Evolutionary conservation across 495 filamentous ascomycete genomes (phyloP), one percentile per base, ranked within the genome.

Genomic region (Trichoderma reesei): DNA sequence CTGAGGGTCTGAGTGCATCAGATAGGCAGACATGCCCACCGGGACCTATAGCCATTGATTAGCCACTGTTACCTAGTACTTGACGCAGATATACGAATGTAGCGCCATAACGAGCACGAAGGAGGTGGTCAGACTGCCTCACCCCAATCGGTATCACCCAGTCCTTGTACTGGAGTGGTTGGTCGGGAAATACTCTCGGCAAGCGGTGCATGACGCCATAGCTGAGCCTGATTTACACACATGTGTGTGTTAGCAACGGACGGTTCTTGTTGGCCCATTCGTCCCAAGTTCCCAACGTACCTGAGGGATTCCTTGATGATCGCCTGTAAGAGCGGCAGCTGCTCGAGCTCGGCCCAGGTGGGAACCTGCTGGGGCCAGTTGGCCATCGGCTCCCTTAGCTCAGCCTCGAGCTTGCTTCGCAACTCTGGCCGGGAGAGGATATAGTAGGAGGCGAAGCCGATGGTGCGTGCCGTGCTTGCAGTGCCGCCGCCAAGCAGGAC

Each of bases 221-320:
- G 31, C 60, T 66, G 5, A 64, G 63, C 37, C 63, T 68, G 16
- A 9, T 41, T 54, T 34, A 31, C 39, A 26, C 8, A 36, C 48
- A 39, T 11, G 11, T 39, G 38, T 3, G 38, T 36, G 48, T 41
- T 36, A 62, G 39, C 4, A 18, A 31, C 56, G 20, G 10, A 26
- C 26, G 26, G 36, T 62, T 26, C n/a, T 26, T 16, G 33, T 26
- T 33, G 2, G 2, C 1, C 5, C 13, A 39, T 31, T 18, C 26
- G 20, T 11, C 10, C 11, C 26, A 26, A 26, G 26, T 26, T 26
- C 26, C 26, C 26, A 26, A 60, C 60, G 34, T 63, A 71, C 71
- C 81, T 71, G 26, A 81, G 63, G 20, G 70, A 70, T 61, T 83
- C 79, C 14, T 79, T 70, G 59, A 82, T 72, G 39, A 78, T 68